These are phyloP conservation scores for Metahyphopichia silvanorum DNA, from an alignment of 805 yeast species.

Conservation along the genomic window DNA sequence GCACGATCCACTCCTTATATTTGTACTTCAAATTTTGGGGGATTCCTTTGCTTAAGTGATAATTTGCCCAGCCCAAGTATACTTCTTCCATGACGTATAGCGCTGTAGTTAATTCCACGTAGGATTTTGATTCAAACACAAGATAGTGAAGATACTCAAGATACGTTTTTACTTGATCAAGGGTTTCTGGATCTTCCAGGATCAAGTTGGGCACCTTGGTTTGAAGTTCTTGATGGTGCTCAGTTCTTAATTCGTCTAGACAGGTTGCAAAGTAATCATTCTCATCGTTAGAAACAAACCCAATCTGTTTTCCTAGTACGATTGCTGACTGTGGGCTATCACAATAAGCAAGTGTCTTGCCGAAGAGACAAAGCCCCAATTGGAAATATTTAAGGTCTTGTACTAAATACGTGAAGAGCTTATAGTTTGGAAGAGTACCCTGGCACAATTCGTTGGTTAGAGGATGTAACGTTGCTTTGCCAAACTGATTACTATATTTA, in stretches of 20 bases:
- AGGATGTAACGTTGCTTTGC: conserved; percentile 33
- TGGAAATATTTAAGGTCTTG: conserved; percentile 51
- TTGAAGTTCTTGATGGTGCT: conserved; percentile 17
- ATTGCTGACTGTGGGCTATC: conserved; percentile 37
- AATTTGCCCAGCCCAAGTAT: conserved; percentile 51
- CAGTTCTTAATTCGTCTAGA: conserved; percentile 18
- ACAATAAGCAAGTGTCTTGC: conserved; percentile 42
- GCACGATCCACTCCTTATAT: conserved; percentile 48
- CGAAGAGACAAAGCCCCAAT: conserved; percentile 38
- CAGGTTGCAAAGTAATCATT: conserved; percentile 41
- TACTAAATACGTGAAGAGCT: conserved; percentile 40
- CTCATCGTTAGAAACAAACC: conserved; percentile 47
- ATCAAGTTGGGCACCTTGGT: conserved; percentile 16
- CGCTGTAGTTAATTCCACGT: conserved; percentile 41
- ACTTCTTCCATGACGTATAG: conserved; percentile 48
- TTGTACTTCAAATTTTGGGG: conserved; percentile 38
- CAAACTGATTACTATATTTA: conserved; percentile 14
- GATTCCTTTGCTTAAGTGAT: conserved; percentile 16
- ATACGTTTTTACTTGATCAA: conserved; percentile 38
- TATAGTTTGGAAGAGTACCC: conserved; percentile 43
- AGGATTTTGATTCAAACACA: conserved; percentile 22
- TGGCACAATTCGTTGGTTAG: conserved; percentile 44
- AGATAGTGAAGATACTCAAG: conserved; percentile 29
- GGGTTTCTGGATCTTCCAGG: conserved; percentile 7
- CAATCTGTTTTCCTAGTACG: conserved; percentile 46